Percentiles rank a stretch among this genome's conserved stretches.
phyloP scores from a whole-genome alignment of 1,284 basidiomycete genomes.

The Papiliotrema flavescens region DNA sequence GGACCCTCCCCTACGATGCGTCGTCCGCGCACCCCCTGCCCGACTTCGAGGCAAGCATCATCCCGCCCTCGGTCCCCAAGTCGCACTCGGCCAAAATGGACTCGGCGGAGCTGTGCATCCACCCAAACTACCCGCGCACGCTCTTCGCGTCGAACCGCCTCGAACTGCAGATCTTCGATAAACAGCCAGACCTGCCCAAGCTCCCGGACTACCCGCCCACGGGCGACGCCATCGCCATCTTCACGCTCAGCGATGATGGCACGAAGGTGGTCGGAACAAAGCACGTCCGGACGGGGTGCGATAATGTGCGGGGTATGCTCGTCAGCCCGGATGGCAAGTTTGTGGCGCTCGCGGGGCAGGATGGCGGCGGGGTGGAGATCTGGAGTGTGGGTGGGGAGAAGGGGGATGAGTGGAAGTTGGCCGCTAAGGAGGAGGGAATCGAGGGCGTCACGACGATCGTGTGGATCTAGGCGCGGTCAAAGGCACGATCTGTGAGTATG shows the following conservation, averaged over 20 bases:
- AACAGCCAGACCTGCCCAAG: constrained; percentile 18
- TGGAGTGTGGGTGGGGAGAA: constrained; percentile 28
- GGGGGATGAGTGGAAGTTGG: constrained; percentile 42
- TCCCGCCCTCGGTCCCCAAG: constrained; percentile 34
- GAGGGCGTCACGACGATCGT: constrained; percentile 52
- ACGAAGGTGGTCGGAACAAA: constrained; percentile 22
- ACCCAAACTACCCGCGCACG: constrained; percentile 27
- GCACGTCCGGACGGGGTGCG: constrained; percentile 35
- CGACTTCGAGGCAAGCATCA: constrained; percentile 23
- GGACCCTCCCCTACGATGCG: constrained; percentile 22
- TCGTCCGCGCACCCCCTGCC: constrained; percentile 23
- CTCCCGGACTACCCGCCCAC: constrained; percentile 14
- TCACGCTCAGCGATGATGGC: constrained; percentile 26
- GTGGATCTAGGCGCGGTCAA: constrained; percentile 23
- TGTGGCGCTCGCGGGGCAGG: constrained; percentile 41
- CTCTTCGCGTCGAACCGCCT: constrained; percentile 46
- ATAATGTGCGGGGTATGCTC: constrained; percentile 40
- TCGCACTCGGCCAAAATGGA: constrained; percentile 29
- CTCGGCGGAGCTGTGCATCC: constrained; percentile 36
- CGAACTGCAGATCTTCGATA: constrained; percentile 33
- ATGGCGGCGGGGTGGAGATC: constrained; percentile 39
- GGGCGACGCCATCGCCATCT: constrained; percentile 44
- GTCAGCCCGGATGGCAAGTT: constrained; percentile 42
- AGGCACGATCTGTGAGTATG: too few relatives aligned
- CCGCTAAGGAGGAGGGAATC: constrained; percentile 62